phyloP scores from a whole-genome alignment of 2,329 filamentous ascomycete genomes.

The Fusarium sp. region DNA sequence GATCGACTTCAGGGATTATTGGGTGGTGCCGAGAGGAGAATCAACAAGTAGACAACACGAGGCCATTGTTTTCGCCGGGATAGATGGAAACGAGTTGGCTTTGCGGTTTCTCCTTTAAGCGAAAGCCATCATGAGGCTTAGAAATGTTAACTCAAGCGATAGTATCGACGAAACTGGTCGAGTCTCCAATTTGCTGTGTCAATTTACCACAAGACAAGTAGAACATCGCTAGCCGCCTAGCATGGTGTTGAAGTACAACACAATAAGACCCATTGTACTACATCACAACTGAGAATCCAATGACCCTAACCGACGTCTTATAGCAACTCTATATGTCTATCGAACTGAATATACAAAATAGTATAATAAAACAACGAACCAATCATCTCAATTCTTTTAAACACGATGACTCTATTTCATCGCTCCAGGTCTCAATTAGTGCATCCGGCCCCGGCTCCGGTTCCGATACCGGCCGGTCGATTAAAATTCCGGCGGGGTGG shows the following conservation, averaged over 20 bases:
- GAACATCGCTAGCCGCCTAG: too few relatives aligned
- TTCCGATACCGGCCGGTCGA: constrained; percentile 31
- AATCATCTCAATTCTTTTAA: background rate
- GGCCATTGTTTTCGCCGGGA: too few relatives aligned
- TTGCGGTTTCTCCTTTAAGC: fast-evolving
- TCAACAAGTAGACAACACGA: background rate
- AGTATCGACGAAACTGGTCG: fast-evolving
- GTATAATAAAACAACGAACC: background rate
- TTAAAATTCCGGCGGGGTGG: constrained; percentile 35
- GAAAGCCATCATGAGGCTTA: background rate
- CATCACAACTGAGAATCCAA: fast-evolving
- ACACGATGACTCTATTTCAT: background rate
- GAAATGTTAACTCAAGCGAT: fast-evolving
- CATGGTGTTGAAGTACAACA: background rate
- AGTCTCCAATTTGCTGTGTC: too few relatives aligned
- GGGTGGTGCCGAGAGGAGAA: background rate
- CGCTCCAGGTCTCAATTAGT: too few relatives aligned
- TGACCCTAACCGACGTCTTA: fast-evolving
- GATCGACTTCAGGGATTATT: background rate
- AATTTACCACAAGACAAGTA: too few relatives aligned
- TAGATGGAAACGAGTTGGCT: background rate
- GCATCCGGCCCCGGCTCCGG: background rate
- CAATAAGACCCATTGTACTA: too few relatives aligned
- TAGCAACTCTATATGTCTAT: background rate
- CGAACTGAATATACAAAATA: fast-evolving